Evolutionary conservation across 768 basidiomycete genomes (phyloP), one percentile per base, ranked within the genome.

Genomic region (Suillus plorans): DNA sequence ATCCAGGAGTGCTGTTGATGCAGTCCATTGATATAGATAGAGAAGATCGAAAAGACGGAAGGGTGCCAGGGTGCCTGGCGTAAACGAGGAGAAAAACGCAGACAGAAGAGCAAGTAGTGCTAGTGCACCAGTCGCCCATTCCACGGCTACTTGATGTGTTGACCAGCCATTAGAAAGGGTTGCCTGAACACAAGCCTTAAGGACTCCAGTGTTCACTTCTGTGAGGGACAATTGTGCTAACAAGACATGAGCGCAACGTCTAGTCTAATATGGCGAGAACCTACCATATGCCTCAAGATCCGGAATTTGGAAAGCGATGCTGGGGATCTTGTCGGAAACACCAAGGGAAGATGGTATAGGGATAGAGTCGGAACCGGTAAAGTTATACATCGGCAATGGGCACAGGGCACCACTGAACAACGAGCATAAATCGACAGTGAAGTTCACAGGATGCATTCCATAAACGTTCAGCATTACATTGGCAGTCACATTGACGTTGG

Each of bases 121-220:
- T 39, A 92, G 80, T 22, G 81, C 87, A 28, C 86, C 91, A 9
- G 91, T 89, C 1, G 85, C 80, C 91, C 93, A 97, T 69, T 88
- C 84, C 14, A 94, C 95, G 16, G 85, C 85, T 13, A 79, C 73
- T 73, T 92, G 92, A 65, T 86, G 87, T 1, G 88, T 84, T 1
- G 95, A 92, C 85, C 89, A 89, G 12, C 96, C 96, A 73, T 99
- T 99, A 20, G 93, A 89, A 13, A 98, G 80, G 2, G 95, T 96
- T 20, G 95, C 87, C 75, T 96, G 94, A 9, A 99, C 84, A 70
- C 97, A 99, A 0, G 95, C 94, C 61, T 89, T 92, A 66, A 92
- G 81, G 9, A 86, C 74, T 57, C 90, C 89, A 6, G 92, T 91
- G 58, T 80, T 79, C 39, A 87, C 83, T 66, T 92, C 86, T 3